Evolutionary conservation across 1,284 basidiomycete species (phyloP).

Genomic region (Heterobasidion irregulare): DNA sequence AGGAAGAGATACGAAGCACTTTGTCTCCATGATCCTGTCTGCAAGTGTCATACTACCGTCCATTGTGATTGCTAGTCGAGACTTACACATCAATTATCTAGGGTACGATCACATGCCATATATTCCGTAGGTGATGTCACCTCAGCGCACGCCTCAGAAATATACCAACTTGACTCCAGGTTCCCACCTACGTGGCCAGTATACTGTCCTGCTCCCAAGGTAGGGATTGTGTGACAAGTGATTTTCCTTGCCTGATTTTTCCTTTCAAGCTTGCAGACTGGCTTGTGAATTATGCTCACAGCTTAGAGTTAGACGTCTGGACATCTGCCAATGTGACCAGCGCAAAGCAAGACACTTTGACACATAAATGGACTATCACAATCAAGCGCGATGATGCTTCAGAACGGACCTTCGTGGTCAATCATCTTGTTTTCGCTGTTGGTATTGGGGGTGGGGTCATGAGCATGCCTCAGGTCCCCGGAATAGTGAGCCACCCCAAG

Average conservation of each 20-base stretch:
- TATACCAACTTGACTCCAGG: constrained; percentile 18
- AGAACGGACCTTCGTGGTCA: constrained; percentile 40
- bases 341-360: constrained; percentile 36
- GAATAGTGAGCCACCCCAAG: constrained; percentile 15
- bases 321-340: constrained; percentile 39
- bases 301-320: constrained; percentile 62
- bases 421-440: constrained; percentile 54
- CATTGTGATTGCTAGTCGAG: not conserved
- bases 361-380: constrained; percentile 46
- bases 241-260: constrained; percentile 16
- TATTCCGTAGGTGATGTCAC: constrained; percentile 29
- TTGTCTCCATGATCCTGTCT: constrained; percentile 58
- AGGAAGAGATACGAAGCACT: constrained; percentile 49
- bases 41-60: constrained; percentile 26
- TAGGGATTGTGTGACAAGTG: constrained; percentile 9
- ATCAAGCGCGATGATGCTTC: constrained; percentile 33
- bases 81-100: not conserved
- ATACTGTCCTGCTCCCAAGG: constrained; percentile 48
- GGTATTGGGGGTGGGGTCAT: constrained; percentile 47
- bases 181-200: constrained; percentile 58
- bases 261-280: constrained; percentile 52
- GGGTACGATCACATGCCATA: constrained; percentile 34
- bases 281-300: constrained; percentile 58
- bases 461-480: constrained; percentile 40
- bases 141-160: not conserved